Base-by-base conservation (phyloP, 176 grass and related monocot species). In the Triticum dicoccoides region DNA sequence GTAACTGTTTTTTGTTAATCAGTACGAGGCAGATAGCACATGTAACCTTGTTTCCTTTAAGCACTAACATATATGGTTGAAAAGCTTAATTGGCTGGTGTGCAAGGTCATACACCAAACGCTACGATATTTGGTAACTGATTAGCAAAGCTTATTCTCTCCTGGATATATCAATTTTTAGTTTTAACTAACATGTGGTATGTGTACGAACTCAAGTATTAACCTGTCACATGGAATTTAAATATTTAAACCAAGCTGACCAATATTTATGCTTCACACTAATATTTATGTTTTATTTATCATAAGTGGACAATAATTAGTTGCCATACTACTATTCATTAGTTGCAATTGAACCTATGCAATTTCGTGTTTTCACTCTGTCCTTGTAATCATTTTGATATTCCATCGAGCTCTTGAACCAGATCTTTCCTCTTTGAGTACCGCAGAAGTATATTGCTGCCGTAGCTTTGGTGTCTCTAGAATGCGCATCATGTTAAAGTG, bases 71-170 rank as follows among this genome's bases (percentile, higher is more conserved):
- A 80, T 66, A 66, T 5, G 23, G 9, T 20, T 32, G 2, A 64
- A 8, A 41, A 42, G 4, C 13, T 80, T 64, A 44, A 80, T 27
- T 62, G 61, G 77, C 10, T 62, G 2, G 24, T 47, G 25, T 6
- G 39, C 32, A 29, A 21, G 38, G 65, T 66, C 12, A 67, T 11
- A 2, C n/a, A 39, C 38, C 21, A 72, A 72, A 72, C 29, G 21
- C 37, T 45, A 65, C 4, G 5, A 80, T 63, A 29, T 80, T 29
- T 65, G 32, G 13, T 83, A 34, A 2, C 35, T 3, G 25, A 72
- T 9, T 41, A 83, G 51, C 34, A 83, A 58, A 72, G n/a, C 72
- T 83, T 37, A 38, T 83, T 61, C n/a, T 83, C 12, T 73, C 67
- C 32, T 72, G 34, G 23, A 77, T 66, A 54, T 52, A 64, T 76